phyloP scores from a whole-genome alignment of 441 rosid genomes.

The Pelargonium myrrhifolium region DNA sequence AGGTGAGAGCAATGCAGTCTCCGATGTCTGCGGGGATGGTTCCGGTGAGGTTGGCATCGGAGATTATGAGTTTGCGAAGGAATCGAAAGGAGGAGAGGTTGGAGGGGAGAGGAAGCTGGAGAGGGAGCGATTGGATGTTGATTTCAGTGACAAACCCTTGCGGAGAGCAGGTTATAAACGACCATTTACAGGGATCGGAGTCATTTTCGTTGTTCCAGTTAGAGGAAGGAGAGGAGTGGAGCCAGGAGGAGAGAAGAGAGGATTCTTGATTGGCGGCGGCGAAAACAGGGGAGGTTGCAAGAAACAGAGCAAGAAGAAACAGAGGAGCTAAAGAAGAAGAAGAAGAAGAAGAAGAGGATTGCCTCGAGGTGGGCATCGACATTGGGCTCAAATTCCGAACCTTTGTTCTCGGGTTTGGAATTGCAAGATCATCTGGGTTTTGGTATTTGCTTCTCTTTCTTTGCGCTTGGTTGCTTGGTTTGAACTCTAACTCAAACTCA shows the following conservation, averaged over 20 bases:
- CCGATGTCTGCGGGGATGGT: constrained; percentile 51
- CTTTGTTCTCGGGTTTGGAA: constrained; percentile 56
- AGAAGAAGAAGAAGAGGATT: constrained; percentile 22
- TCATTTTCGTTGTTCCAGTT: constrained; percentile 64
- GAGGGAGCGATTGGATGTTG: constrained; percentile 46
- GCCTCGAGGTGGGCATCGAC: constrained; percentile 60
- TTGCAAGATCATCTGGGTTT: constrained; percentile 38
- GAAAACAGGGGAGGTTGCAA: constrained; percentile 21
- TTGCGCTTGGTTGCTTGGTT: constrained; percentile 18
- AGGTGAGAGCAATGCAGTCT: not conserved
- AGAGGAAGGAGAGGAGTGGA: constrained; percentile 52
- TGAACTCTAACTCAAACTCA: not conserved
- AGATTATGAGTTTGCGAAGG: constrained; percentile 48
- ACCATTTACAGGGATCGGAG: constrained; percentile 70
- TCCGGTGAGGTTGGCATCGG: constrained; percentile 57
- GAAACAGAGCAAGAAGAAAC: constrained; percentile 17
- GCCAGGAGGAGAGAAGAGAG: constrained; percentile 63
- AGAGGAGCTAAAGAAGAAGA: constrained; percentile 19
- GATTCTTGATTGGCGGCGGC: constrained; percentile 52
- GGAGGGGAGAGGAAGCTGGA: constrained; percentile 44
- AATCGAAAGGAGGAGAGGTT: constrained; percentile 49
- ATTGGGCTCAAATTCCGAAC: constrained; percentile 82
- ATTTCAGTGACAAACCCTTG: constrained; percentile 63
- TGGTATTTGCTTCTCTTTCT: constrained; percentile 36
- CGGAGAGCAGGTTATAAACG: constrained; percentile 63